Percentiles rank a stretch among this genome's conserved stretches.
Conservation (phyloP, 352 stramenopile genomes). For the Pythium rhizo-oryzae region DNA sequence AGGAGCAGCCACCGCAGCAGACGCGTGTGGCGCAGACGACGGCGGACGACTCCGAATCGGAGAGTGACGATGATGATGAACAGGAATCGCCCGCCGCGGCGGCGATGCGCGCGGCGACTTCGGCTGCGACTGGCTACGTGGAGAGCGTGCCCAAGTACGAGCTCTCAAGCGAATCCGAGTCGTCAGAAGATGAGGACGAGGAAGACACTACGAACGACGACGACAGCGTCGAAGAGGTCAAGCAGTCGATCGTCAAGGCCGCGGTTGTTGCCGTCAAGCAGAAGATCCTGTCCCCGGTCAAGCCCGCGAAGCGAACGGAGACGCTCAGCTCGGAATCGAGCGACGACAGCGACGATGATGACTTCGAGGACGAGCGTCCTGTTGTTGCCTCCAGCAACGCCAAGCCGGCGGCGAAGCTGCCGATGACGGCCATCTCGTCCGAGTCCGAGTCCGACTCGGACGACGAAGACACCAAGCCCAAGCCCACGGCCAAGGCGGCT, state of each 20-base stretch:
- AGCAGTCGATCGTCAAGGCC: conserved; percentile 23
- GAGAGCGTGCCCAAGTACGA: conserved; percentile 64
- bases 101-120: conserved; percentile 15
- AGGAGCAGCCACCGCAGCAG: conserved; percentile 1
- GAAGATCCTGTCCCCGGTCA: neutral
- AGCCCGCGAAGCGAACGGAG: neutral
- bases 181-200: conserved; percentile 33
- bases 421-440: conserved; percentile 9
- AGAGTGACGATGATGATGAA: conserved; percentile 23
- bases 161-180: conserved; percentile 58
- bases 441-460: conserved; percentile 30
- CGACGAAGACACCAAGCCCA: conserved; percentile 29
- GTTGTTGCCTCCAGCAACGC: conserved; percentile 7
- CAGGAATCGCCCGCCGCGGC: conserved; percentile 8
- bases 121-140: conserved; percentile 37
- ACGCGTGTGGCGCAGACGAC: neutral
- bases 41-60: neutral
- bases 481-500: neutral
- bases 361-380: conserved; percentile 33
- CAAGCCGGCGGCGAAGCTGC: neutral
- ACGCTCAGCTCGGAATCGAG: conserved; percentile 44
- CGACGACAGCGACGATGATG: conserved; percentile 40
- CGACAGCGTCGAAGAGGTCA: conserved; percentile 22
- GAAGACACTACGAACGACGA: conserved; percentile 29
- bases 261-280: conserved; percentile 14